Base-by-base conservation (phyloP, 345 rosid genomes). In the Anacardium occidentale region DNA sequence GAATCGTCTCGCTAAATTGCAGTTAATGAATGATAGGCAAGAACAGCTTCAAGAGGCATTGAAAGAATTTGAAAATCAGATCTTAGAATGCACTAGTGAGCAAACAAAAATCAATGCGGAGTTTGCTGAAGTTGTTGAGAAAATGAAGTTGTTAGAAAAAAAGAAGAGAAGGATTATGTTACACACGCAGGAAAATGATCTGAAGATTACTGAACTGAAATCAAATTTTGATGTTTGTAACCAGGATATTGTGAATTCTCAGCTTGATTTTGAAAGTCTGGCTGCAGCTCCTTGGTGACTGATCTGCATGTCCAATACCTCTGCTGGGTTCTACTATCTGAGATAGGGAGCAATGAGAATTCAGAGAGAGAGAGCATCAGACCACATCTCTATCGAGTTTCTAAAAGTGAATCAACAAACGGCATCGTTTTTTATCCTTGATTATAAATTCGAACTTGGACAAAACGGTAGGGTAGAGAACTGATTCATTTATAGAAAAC, bases 11-110 rank as follows among this genome's bases (percentile, higher is more conserved):
- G 25, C 3, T 4, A 10, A 70, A 40, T 50, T 81, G 68, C 55
- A 76, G 48, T 69, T 78, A 0, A 50, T 78, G n/a, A 84, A 79
- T 79, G 69, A 57, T 12, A 61, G 48, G 50, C 72, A 57, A n/a
- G 75, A 74, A 44, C 56, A 62, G 61, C 73, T 76, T 66, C 18
- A 40, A 68, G 42, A 62, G 7, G 52, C 45, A 62, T 74, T 69
- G 22, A 29, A 62, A 47, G 74, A 72, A 10, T 48, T 44, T 26
- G 24, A 64, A 24, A n/a, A 42, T 24, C 71, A 45, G 60, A 53
- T 77, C 53, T 37, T 45, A 53, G 72, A 68, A 63, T 66, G 50
- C 22, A 51, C 34, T 54, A 1, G 4, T 24, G 73, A 72, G 61
- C 70, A 55, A 59, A 68, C 2, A 37, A 56, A 72, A 60, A 17